phyloP scores from a whole-genome alignment of 2,329 filamentous ascomycete species.

The Lachnellula willkommii region DNA sequence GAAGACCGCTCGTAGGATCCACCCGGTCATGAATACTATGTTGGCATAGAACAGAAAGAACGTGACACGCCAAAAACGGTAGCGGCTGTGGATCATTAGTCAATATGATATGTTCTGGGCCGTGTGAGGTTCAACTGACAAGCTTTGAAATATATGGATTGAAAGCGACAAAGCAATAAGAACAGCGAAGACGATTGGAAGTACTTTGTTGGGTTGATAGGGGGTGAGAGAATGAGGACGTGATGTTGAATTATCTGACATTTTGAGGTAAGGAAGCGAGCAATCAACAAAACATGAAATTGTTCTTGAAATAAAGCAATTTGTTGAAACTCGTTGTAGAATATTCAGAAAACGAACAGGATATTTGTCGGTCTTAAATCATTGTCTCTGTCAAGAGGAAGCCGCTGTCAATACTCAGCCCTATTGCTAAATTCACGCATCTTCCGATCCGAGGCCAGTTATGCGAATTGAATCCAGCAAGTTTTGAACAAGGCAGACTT shows the following conservation, averaged over 20 bases:
- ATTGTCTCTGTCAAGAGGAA: no score
- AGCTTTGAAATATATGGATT: slow-evolving; percentile 32
- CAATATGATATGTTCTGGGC: no score
- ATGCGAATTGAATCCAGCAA: no score
- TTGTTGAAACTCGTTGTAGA: background rate
- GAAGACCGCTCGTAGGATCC: slow-evolving; percentile 32
- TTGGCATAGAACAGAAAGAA: slow-evolving; percentile 35
- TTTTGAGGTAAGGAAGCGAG: no score
- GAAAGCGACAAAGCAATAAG: slow-evolving; percentile 30
- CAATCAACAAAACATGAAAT: no score
- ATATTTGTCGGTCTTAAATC: no score
- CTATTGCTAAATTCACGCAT: no score
- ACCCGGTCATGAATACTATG: slow-evolving; percentile 34
- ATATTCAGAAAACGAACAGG: background rate
- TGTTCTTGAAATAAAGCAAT: no score
- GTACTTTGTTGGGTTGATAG: slow-evolving; percentile 31
- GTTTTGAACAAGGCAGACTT: no score
- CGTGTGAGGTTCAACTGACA: slow-evolving; percentile 20
- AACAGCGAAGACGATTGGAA: slow-evolving; percentile 32
- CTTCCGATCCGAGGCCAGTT: no score
- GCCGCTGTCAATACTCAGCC: no score
- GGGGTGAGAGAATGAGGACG: background rate
- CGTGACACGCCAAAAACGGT: slow-evolving; percentile 33
- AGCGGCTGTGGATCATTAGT: slow-evolving; percentile 17
- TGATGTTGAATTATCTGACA: no score